Base-by-base conservation (phyloP, 331 rosid genomes). In the Saraca asoca region DNA sequence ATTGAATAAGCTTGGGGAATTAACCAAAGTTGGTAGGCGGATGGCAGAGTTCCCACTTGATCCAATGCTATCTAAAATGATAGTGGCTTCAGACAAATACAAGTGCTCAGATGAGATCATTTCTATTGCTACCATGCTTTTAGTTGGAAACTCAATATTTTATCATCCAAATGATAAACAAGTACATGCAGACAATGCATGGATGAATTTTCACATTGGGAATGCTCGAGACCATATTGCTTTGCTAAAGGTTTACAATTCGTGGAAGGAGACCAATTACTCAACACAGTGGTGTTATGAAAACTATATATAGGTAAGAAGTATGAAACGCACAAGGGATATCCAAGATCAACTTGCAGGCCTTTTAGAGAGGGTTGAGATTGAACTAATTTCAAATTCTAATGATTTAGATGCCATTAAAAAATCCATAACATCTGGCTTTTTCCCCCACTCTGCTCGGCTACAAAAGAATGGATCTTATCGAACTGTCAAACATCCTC, bases 31-130 rank as follows among this genome's bases (percentile, higher is more conserved):
- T 2, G 97, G 98, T 16, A 79, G 96, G 74, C 78, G 92, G 79
- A 90, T 94, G 98, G 98, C 98, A 4, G 95, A 94, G 85, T 94
- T 90, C 80, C 98, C 97, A 58, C 82, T 94, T 50, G 98, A 94
- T 83, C 97, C 97, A 72, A 90, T 90, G 95, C 77, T 86, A 54
- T 86, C 98, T 52, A 94, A 94, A 78, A 86, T 86, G 87, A 88
- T 94, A 53, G 98, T 94, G 68, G 96, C 95, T 44, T 94, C 98
- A 51, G 97, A 94, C 52, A 88, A 88, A 75, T 85, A 76, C 75
- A 88, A 81, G 61, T 90, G 98, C 64, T 88, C 98, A 38, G 97
- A 90, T 1, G 95, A 94, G 68, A 80, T 90, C 24, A 94, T 90
- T 66, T 84, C 97, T 45, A 75, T 94, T 68, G 92, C 97, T 69